phyloP scores from a whole-genome alignment of 2,329 filamentous ascomycete species.

The Phialophora tarda region DNA sequence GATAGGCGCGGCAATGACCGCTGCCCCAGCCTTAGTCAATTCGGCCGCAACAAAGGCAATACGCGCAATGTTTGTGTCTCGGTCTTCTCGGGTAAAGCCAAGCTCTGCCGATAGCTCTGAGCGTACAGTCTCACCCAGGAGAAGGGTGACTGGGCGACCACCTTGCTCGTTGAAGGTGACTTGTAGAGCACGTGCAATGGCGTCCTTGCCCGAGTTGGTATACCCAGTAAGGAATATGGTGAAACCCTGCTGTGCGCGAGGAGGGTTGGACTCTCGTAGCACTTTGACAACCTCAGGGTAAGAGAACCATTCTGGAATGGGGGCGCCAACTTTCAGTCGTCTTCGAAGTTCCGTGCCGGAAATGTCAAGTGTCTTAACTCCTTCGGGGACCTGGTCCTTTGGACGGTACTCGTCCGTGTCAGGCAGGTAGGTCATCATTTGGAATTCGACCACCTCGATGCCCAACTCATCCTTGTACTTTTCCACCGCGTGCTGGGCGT shows the following conservation, averaged over 20 bases:
- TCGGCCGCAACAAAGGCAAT: constrained; percentile 96
- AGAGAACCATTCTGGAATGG: constrained; percentile 99
- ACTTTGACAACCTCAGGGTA: constrained; percentile 98
- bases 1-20: constrained; percentile 95
- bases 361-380: constrained; percentile 85
- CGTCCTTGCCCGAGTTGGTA: constrained; percentile 96
- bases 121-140: constrained; percentile 94
- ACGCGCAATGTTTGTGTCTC: constrained; percentile 91
- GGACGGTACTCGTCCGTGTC: constrained; percentile 96
- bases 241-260: constrained; percentile 91
- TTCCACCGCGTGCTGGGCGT: constrained; percentile 94
- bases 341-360: constrained; percentile 88
- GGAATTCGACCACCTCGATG: constrained; percentile 98
- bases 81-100: constrained; percentile 91
- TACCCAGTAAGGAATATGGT: constrained; percentile 98
- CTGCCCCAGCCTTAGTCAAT: constrained; percentile 88
- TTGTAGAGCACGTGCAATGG: constrained; percentile 92
- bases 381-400: constrained; percentile 83
- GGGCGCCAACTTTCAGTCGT: constrained; percentile 85
- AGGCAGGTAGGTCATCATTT: constrained; percentile 99
- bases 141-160: constrained; percentile 88
- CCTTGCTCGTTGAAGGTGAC: constrained; percentile 98
- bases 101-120: constrained; percentile 92
- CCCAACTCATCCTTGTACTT: constrained; percentile 96
- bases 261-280: constrained; percentile 92